These are phyloP conservation scores for Bromus sterilis DNA, from an alignment of 176 grass and related monocot genomes.

Conservation along the genomic window DNA sequence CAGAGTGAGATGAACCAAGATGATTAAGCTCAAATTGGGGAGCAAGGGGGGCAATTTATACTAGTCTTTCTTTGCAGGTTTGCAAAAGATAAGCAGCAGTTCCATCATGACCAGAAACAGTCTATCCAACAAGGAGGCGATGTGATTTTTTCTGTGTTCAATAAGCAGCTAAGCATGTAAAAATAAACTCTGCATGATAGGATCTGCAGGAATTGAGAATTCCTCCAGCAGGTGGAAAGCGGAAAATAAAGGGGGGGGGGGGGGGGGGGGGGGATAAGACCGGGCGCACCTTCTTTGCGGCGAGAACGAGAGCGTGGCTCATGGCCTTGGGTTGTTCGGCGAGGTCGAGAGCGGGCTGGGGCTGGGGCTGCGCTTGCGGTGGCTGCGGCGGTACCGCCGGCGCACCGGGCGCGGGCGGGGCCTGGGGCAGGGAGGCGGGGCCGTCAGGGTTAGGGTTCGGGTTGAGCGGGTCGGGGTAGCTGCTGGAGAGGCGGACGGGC, in stretches of 20 bases:
- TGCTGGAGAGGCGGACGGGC: slow-evolving; percentile 72
- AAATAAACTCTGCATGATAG: background rate
- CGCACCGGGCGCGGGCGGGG: slow-evolving; percentile 22
- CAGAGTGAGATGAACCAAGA: too few species aligned
- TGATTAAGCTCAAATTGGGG: too few species aligned
- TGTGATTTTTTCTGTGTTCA: too few species aligned
- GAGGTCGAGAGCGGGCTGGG: slow-evolving; percentile 36
- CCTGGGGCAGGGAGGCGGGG: slow-evolving; percentile 10
- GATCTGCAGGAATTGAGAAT: background rate
- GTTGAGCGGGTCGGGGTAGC: slow-evolving; percentile 85
- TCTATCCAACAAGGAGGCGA: too few species aligned
- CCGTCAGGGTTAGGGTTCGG: slow-evolving; percentile 37
- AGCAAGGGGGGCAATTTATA: too few species aligned
- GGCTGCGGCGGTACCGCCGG: background rate
- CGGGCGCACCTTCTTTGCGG: slow-evolving; percentile 80
- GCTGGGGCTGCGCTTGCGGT: background rate
- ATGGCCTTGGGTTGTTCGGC: slow-evolving; percentile 77
- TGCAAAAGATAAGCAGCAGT: too few species aligned
- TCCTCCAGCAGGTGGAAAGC: slow-evolving; percentile 4
- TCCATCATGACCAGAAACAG: too few species aligned
- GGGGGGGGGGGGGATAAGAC: background rate
- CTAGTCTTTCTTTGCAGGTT: too few species aligned
- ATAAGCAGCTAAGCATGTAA: too few species aligned
- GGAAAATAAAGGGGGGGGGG: background rate
- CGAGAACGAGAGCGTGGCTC: slow-evolving; percentile 76